A percentile compares a stretch with the other conserved stretches of the same genome.
These are phyloP conservation scores for Vigna unguiculata DNA, from an alignment of 306 rosid genomes.

Conservation along the genomic window DNA sequence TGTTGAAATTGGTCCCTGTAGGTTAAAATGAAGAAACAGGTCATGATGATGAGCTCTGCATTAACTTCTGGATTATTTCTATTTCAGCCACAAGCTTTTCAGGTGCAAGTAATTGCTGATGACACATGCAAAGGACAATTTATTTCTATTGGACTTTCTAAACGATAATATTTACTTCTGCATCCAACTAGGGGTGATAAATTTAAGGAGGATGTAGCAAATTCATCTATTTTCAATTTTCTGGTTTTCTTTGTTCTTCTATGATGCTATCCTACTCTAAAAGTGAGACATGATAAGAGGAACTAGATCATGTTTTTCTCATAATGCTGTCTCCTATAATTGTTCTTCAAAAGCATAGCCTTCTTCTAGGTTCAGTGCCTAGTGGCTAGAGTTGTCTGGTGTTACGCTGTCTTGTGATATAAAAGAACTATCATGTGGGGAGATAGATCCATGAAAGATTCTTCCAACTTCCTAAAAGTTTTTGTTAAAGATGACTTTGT, in stretches of 20 bases:
- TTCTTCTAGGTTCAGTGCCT: too few species aligned
- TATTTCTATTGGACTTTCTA: not conserved
- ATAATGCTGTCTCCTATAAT: too few species aligned
- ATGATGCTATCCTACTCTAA: not conserved
- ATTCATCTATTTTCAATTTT: not conserved
- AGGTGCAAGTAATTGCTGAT: not conserved
- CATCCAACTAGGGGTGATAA: not conserved
- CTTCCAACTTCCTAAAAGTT: not conserved
- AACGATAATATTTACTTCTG: not conserved
- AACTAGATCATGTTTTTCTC: not conserved
- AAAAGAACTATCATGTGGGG: not conserved
- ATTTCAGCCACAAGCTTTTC: not conserved
- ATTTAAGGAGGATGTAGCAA: not conserved
- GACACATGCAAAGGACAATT: not conserved
- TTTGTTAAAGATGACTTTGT: not conserved
- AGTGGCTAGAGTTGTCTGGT: not conserved
- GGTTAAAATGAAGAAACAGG: not conserved
- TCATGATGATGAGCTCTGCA: not conserved
- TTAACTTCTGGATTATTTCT: not conserved
- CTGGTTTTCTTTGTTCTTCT: not conserved
- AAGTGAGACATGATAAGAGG: not conserved
- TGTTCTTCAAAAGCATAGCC: too few species aligned
- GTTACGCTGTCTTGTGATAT: not conserved
- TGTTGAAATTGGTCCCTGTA: conserved; percentile 1
- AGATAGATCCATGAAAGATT: not conserved